Evolutionary conservation across 306 rosid genomes (phyloP), one percentile per base, ranked within the genome.

Genomic region (Glycine tomentella): DNA sequence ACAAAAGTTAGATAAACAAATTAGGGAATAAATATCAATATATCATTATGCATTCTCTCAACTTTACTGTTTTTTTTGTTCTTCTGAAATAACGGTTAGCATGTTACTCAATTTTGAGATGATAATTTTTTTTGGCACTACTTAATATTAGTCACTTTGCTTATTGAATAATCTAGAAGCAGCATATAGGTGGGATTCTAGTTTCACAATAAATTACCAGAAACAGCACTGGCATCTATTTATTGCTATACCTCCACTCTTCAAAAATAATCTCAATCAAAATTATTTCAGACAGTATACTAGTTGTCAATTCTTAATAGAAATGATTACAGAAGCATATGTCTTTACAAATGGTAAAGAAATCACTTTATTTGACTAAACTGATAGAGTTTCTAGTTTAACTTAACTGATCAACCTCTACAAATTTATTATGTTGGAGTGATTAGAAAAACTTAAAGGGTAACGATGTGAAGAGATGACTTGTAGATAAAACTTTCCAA

Each of bases 261-360:
- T 42, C 36, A 69, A 45, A 69, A 69, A 6, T 51, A 31, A 25
- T 69, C 58, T 52, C 45, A n/a, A 50, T 7, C 72, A 52, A 75
- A 57, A 64, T 9, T 13, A 46, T 46, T 65, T 14, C 52, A 57
- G 65, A 14, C 31, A 20, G 44, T 46, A 50, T n/a, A 48, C 53
- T 50, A 67, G 74, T 67, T 56, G 20, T 53, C 20, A 82, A 76
- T 55, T 74, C 42, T 42, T 44, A 42, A 57, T 3, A 74, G 17
- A 55, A 56, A 10, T 65, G 33, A 25, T 33, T 51, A 4, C 10
- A 33, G 15, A 73, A 33, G 66, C 59, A 14, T 16, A 62, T 53
- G 51, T 4, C 51, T 58, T 46, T 15, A 46, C 58, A 69, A 13
- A 42, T 49, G 50, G 64, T 6, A 53, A 25, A 76, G 59, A 61